Evolutionary conservation across 768 basidiomycete genomes (phyloP).

Genomic region (Glaciozyma antarctica): DNA sequence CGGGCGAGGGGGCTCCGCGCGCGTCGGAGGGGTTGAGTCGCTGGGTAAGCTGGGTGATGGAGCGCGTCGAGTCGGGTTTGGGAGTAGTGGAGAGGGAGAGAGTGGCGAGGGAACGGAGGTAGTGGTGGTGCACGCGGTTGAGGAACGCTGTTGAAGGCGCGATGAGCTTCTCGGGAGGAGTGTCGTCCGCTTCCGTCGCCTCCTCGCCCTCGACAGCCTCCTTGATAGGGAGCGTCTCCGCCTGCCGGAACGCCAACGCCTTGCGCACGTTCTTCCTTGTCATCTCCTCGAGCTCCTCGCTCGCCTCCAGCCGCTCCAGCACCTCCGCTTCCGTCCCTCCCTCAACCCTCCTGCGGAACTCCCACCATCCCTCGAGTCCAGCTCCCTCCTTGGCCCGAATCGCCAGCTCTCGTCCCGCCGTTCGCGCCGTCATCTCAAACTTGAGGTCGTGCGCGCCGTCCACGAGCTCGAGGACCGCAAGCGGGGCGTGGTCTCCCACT

Average conservation of each 20-base stretch:
- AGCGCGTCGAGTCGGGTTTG: constrained; percentile 7
- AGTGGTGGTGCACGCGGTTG: constrained; percentile 30
- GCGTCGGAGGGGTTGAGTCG: constrained; percentile 13
- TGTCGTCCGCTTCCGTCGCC: background rate
- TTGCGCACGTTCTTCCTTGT: constrained; percentile 32
- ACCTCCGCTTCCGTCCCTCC: constrained; percentile 2
- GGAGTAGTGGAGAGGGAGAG: constrained; percentile 14
- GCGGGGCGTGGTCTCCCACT: constrained; percentile 82
- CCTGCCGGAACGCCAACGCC: constrained; percentile 26
- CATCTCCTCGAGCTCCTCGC: constrained; percentile 8
- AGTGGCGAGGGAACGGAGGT: constrained; percentile 23
- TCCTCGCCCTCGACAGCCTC: too few relatives aligned
- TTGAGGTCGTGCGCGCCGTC: constrained; percentile 83
- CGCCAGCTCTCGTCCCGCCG: constrained; percentile 70
- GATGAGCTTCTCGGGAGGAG: background rate
- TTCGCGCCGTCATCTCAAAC: constrained; percentile 77
- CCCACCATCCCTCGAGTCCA: constrained; percentile 2
- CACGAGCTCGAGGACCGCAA: constrained; percentile 86
- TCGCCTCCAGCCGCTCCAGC: background rate
- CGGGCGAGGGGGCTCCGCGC: constrained; percentile 10
- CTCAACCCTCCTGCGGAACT: constrained; percentile 13
- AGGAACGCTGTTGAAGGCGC: constrained; percentile 28
- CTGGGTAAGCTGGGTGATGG: constrained; percentile 18
- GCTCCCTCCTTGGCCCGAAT: constrained; percentile 18
- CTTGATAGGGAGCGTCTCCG: background rate